Base-by-base conservation (phyloP, 2,329 filamentous ascomycete species). In the Colletotrichum musae region DNA sequence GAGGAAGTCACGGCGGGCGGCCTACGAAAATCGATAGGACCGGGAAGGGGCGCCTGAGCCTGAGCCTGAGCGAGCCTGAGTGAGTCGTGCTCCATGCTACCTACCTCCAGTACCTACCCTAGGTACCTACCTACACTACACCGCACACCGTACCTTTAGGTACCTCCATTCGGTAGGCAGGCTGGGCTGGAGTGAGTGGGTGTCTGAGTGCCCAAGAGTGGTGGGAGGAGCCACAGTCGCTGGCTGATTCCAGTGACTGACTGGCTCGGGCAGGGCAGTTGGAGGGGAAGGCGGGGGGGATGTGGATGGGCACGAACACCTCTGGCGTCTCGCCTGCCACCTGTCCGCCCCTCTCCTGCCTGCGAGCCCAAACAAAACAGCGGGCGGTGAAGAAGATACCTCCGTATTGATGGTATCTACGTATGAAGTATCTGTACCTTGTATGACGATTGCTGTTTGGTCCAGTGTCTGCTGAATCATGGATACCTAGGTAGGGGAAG, bases 11-110 rank as follows among this genome's bases (percentile, higher is more conserved):
- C 54, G 54, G 65, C 54, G 54, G 65, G 56, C 54, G 47, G 68
- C 76, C 74, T 73, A 72, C 75, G 76, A 73, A 73, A 73, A 74
- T 70, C 66, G 74, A 75, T 64, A 66, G 68, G 21, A 24, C 21
- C 21, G 21, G 21, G 62, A 72, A 71, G 70, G 53, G 61, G 67
- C 50, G 21, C 21, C 21, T 24, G 21, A 24, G 21, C 21, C 21
- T 24, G 21, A 24, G 58, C 53, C 32, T 69, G 51, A 50, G 60
- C 18, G 18, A 18, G 18, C 18, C 18, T 36, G 48, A 24, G 36
- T 47, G 24, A 41, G 50, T 54, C 45, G 50, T 63, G 28, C 45
- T 56, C 32, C 28, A 9, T 9, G 28, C 28, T 9, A 9, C 28
- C 28, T 32, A 10, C 10, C 28, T 18, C 18, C 21, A 24, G 21